Evolutionary conservation across 2,329 filamentous ascomycete species (phyloP), one percentile per base, ranked within the genome.

Genomic region (Cladophialophora psammophila): DNA sequence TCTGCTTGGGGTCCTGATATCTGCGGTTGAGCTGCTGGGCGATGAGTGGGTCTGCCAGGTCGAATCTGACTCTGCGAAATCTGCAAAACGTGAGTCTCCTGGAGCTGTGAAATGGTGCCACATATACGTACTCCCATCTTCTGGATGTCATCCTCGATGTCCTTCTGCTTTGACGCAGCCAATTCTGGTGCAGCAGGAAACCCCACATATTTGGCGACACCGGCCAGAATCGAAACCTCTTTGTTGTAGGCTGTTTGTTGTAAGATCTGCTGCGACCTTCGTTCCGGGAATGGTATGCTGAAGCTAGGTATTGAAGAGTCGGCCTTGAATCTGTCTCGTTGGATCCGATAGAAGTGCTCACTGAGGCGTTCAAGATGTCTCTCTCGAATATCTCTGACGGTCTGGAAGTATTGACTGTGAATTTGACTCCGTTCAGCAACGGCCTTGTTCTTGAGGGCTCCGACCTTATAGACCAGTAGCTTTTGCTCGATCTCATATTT

Each of bases 171-270:
- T 32, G 92, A 91, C 50, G 91, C 86, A 65, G 84, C 84, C 79
- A 99, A 90, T 38, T 91, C 86, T 20, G 95, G 95, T n/a, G 94
- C 95, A 36, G 94, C 94, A 40, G 95, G 95, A 80, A 99, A 99
- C 31, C 95, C 95, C 75, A 96, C 90, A 77, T 97, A 94, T 80
- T 97, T 98, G 40, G 94, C 94, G 60, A 98, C 85, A 42, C 94
- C 94, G 5, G 94, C 90, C 65, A 99, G 82, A 34, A 97, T 88
- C 0, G 94, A 96, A 4, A 99, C 94, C 77, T 99, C 95, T 71
- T 91, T 91, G 77, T 97, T 98, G 81, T 98, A 98, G 55, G 94
- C 91, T 58, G 93, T 87, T 73, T 96, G 94, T 69, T 97, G 91
- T 69, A 88, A 86, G 67, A 96, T 86, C 74, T 94, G 92, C 74